Base-by-base conservation (phyloP, 2,329 filamentous ascomycete genomes). In the Fusarium piperis region DNA sequence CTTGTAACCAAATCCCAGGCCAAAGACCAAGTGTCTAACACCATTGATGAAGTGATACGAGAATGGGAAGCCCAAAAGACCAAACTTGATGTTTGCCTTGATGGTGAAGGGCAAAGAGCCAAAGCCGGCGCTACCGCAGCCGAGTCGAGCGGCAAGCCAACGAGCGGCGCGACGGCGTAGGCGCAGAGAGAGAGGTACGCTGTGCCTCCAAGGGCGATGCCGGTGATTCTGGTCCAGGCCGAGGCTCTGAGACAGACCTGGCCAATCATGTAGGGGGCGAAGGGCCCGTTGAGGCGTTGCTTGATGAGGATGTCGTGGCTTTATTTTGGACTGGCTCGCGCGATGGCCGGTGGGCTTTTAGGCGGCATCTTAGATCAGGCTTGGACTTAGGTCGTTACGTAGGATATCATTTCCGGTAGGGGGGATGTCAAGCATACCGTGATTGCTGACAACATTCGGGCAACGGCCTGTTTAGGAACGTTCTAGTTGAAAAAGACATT, bases 201-300 rank as follows among this genome's bases (percentile, higher is more conserved):
- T 9, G 62, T 67, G 2, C 67, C 62, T 0, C 67, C 67, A 1
- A 70, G 62, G 6, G 59, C 9, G 6, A 70, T 39, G 0, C 67
- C 67, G 3, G 67, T 70, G 20, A 70, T 70, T 16, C 67, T 33
- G 30, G 67, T 70, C 67, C 67, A 70, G 8, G 67, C 67, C 7
- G 67, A 70, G n/a, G 67, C 57, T n/a, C 67, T 70, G 26, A 70
- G 59, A 57, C 67, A 70, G 3, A 67, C 16, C 23, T 70, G 67
- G 12, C 33, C 36, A 6, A 64, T 32, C 10, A 59, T 70, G 9
- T 70, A 70, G 2, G 67, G 67, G 0, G 67, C 59, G 7, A 70
- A 53, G 1, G 67, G 67, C 5, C 67, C 62, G 23, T 41, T 67
- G 3, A 70, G 67, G 1, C 67, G 67, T 3, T 70, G 67, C 4